Evolutionary conservation across 148 eudicot genomes (phyloP), one percentile per base, ranked within the genome.

Genomic region (Chenopodium album): DNA sequence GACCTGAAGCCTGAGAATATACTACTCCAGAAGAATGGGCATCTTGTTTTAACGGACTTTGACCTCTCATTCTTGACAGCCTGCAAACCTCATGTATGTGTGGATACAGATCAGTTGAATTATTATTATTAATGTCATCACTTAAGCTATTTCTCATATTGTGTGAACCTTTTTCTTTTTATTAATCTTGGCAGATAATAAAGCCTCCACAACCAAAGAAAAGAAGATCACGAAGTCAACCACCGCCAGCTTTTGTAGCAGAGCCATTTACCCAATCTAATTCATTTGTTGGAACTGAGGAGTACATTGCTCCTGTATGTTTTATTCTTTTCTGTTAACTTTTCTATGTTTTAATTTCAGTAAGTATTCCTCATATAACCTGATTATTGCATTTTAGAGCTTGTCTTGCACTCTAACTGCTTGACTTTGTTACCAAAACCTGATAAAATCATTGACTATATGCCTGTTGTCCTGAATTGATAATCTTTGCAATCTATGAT

Each of bases 251-350:
- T 54, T 91, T 96, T 80, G 90, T 96, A 78, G 99, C 99, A 81
- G 99, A 94, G 83, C 98, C 98, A 62, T 78, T 78, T 82, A 83
- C 92, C 17, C 98, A 94, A 52, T 96, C 99, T 63, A 96, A 96
- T 85, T 96, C 99, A 23, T 96, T 96, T 85, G 99, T 96, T 78
- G 99, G 99, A 81, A 96, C 99, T 54, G 99, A 96, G 87, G 99
- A 96, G 88, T 96, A 96, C 87, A 96, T 96, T 84, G 97, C 99
- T 82, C 99, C 99, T 80, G 99, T 96, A 94, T 66, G 90, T 79
- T 48, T 56, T 37, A 4, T 44, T 69, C 32, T 77, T 28, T 48
- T n/a, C 17, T 22, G 56, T 44, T 48, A 46, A 13, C 13, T 16
- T 67, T 46, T n/a, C 17, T 68, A 46, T 31, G 17, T 69, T 69